Evolutionary conservation across 23 red algal genomes (phyloP), one percentile per base, ranked within the genome.

Genomic region (Chondrus crispus): DNA sequence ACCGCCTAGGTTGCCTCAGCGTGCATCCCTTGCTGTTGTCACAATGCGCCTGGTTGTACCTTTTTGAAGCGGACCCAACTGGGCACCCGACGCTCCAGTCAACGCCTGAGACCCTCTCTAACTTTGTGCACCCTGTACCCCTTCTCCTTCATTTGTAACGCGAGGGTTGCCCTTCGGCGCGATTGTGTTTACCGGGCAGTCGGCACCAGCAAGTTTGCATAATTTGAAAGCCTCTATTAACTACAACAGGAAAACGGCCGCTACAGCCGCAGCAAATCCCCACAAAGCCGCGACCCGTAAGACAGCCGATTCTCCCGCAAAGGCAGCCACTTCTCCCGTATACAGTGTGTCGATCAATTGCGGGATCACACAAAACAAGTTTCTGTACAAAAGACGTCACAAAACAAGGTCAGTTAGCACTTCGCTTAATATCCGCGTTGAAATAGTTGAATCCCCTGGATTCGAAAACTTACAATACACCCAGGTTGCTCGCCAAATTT

Each of bases 321-420:
- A 39, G 39, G 78, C 68, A 7, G 92, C 92, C 18, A 94, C 70
- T 80, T 81, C 81, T 13, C 92, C 92, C 0, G 92, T 94, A 20
- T 94, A 94, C 44, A 82, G 30, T 14, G 92, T 94, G 60, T 94
- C 92, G 24, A 94, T 76, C 35, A 94, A 75, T 47, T 94, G 92
- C n/a, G 92, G 64, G 16, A 77, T 26, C 20, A 94, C 92, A 41
- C 80, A 86, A 68, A 88, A 85, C 40, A 94, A 36, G 57, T 94
- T 94, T 37, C 71, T 77, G 71, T 77, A 39, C 38, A 77, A 35
- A 38, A 77, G 22, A 48, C 60, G 18, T 19, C 51, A 55, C 51
- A 55, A 14, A 55, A 55, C 51, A 14, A 55, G n/a, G n/a, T 18
- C 51, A 55, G 51, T 18, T n/a, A n/a, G 16, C 14, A 14, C 50